Base-by-base conservation (phyloP, 441 rosid species). In the Brassica balearica region DNA sequence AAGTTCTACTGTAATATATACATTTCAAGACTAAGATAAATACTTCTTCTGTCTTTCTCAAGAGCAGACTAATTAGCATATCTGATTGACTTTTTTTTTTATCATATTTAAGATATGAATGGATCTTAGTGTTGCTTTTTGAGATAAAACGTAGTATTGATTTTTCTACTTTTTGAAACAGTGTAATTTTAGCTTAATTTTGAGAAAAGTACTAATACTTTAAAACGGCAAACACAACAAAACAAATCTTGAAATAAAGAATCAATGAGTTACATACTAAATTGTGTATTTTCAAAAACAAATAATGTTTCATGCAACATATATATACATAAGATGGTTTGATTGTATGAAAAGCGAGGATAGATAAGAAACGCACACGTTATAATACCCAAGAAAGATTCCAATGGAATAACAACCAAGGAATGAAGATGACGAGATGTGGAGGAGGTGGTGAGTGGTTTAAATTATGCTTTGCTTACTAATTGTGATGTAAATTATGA, bases 391-490 rank as follows among this genome's bases (percentile, higher is more conserved):
- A 43, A 43, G 56, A n/a, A 38, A 58, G 25, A 53, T 53, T 15
- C 27, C 27, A 53, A 14, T 19, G 19, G 73, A 56, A 56, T 34
- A 22, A 56, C 53, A 32, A 34, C 20, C 65, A 71, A 14, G 5
- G 51, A 14, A 10, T 27, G 55, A 29, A 55, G 23, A 19, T 43
- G 56, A 72, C 43, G 17, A 59, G 76, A 25, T 46, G 46, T 41
- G 43, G 27, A 17, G 11, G 17, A 38, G 76, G 55, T 63, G 53
- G 14, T 64, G 53, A 63, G 64, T 74, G 71, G 77, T n/a, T 29
- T 15, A 29, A 43, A 27, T 63, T 66, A 14, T 7, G 69, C 23
- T 62, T 63, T 46, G 2, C 12, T 56, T 11, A 27, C 59, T 48
- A 48, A 2, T 43, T 43, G 51, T 43, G 51, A 43, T 43, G 51